Evolutionary conservation across 2,329 filamentous ascomycete species (phyloP).

Genomic region (Rutstroemia sydowiana): DNA sequence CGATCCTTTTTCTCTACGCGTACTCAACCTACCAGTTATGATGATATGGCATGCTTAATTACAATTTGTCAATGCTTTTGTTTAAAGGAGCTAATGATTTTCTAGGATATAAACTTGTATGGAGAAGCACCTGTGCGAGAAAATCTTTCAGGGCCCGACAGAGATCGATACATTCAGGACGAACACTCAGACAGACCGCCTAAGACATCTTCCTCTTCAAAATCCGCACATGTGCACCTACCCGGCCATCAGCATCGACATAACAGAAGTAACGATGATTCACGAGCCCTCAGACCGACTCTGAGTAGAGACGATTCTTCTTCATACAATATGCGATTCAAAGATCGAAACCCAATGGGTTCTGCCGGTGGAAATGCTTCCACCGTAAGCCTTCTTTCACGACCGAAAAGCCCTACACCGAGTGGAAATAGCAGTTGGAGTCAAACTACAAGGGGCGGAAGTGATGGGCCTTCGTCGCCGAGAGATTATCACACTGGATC

Average conservation of each 20-base stretch:
- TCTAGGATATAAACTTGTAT: conserved; percentile 65
- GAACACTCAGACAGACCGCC: conserved; percentile 42
- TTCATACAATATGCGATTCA: conserved; percentile 38
- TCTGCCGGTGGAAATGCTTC: conserved; percentile 23
- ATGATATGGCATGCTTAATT: conserved; percentile 7
- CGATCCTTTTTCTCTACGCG: conserved; percentile 8
- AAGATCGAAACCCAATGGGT: conserved; percentile 40
- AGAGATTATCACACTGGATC: conserved; percentile 23
- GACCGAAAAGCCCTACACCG: conserved; percentile 76
- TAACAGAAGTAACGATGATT: conserved; percentile 62
- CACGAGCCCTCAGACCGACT: conserved; percentile 60
- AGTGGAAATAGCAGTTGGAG: conserved; percentile 58
- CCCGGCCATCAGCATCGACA: conserved; percentile 59
- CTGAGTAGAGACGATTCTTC: conserved; percentile 69
- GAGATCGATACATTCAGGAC: conserved; percentile 52
- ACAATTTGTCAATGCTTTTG: conserved; percentile 10
- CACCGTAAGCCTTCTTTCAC: conserved; percentile 36
- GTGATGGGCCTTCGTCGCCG: conserved; percentile 43
- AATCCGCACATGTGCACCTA: conserved; percentile 55
- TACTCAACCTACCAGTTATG: neutral
- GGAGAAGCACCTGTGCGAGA: conserved; percentile 71
- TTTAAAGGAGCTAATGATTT: conserved; percentile 4
- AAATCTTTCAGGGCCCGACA: conserved; percentile 61
- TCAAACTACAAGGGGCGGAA: conserved; percentile 19
- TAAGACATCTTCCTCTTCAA: conserved; percentile 57